Evolutionary conservation across 441 rosid species (phyloP).

Genomic region (Capsella rubella): DNA sequence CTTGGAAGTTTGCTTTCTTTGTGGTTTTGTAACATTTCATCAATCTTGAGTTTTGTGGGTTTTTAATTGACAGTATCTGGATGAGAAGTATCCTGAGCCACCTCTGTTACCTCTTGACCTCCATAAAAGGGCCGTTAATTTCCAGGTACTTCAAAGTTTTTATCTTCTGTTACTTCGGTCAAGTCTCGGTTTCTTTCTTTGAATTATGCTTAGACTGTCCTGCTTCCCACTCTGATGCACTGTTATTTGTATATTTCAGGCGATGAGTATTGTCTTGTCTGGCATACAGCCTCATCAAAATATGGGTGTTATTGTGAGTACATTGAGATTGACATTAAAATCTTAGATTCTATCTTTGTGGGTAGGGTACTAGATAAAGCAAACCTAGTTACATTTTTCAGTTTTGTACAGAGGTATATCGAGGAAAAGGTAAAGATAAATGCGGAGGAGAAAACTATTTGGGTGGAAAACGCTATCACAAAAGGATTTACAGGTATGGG

Average conservation of each 20-base stretch:
- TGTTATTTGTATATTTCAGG: conserved; percentile 48
- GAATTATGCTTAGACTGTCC: neutral
- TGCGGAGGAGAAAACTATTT: conserved; percentile 54
- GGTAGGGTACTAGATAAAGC: conserved; percentile 5
- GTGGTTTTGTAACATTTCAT: conserved; percentile 7
- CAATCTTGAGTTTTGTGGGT: neutral
- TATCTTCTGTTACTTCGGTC: neutral
- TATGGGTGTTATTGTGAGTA: conserved; percentile 57
- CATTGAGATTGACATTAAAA: neutral
- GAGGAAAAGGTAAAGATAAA: conserved; percentile 53
- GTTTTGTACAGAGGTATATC: conserved; percentile 53
- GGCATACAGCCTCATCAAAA: conserved; percentile 88
- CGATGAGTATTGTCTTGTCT: conserved; percentile 68
- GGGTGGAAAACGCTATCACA: conserved; percentile 59
- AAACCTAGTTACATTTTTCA: neutral
- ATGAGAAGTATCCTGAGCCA: conserved; percentile 79
- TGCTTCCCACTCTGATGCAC: neutral
- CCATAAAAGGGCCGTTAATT: conserved; percentile 64
- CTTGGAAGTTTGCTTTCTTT: neutral
- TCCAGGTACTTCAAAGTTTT: conserved; percentile 53
- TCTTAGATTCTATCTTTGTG: conserved; percentile 1
- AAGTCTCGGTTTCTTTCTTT: neutral
- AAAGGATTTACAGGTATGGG: conserved; percentile 78
- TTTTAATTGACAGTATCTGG: conserved; percentile 61
- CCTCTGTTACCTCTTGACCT: conserved; percentile 73